Evolutionary conservation across 441 rosid genomes (phyloP).

Genomic region (Populus hybrid): DNA sequence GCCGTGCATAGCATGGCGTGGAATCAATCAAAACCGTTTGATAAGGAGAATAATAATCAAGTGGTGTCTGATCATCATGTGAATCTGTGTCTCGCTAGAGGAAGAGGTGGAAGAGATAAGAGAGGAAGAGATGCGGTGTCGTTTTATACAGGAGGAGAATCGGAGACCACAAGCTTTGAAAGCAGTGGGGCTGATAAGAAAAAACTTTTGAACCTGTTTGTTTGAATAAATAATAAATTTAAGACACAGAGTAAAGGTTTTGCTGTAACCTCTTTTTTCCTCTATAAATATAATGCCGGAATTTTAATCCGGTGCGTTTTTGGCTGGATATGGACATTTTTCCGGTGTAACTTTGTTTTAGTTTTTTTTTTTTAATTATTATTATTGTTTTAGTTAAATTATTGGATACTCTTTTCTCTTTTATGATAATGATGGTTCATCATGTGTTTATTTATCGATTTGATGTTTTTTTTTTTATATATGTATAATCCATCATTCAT

Average conservation of each 20-base stretch:
- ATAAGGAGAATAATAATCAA: constrained; percentile 15
- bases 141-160: constrained; percentile 29
- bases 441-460: too few species aligned
- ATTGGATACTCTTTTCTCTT: too few species aligned
- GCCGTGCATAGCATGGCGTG: neutral
- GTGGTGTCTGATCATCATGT: constrained; percentile 20
- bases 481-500: neutral
- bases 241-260: neutral
- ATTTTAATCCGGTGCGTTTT: constrained; percentile 15
- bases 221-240: constrained; percentile 20
- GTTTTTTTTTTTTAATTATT: neutral
- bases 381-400: neutral
- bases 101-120: constrained; percentile 28
- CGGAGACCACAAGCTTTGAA: constrained; percentile 34
- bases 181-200: constrained; percentile 27
- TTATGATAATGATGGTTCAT: neutral
- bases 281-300: constrained; percentile 14
- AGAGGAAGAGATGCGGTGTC: constrained; percentile 31
- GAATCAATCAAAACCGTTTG: constrained; percentile 24
- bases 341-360: neutral
- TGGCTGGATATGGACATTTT: neutral
- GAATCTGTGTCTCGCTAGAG: constrained; percentile 11
- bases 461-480: too few species aligned
- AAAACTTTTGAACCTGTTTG: constrained; percentile 61
- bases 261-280: constrained; percentile 6